Base-by-base conservation (phyloP, 495 filamentous ascomycete species). In the Penicillium simplicissimum region DNA sequence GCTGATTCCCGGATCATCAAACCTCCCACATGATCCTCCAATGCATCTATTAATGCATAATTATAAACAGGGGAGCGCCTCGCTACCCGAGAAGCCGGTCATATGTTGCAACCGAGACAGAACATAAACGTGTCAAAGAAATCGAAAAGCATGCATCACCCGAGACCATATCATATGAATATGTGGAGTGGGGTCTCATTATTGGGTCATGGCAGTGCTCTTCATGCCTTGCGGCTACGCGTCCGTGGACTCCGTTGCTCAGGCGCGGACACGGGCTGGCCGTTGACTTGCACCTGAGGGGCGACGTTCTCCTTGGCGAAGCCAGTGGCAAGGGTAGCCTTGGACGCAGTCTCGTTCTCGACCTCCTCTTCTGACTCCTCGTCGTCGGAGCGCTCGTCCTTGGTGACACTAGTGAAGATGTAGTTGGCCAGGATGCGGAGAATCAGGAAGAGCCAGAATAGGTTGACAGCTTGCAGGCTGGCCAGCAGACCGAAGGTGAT, bases 381-480 rank as follows among this genome's bases (percentile, higher is more conserved):
- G 54, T 87, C 79, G n/a, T 88, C 85, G 56, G 86, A 88, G 62
- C 85, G 72, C 53, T 82, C 81, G 59, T 88, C 85, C 59, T 83
- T 76, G 8, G 66, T 68, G 21, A 80, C 74, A 48, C 75, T 80
- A 64, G 68, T 76, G 64, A 85, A 79, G 40, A 85, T 67, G 60
- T 85, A 85, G 63, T 83, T 84, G 65, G 79, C 76, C 43, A 90
- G 83, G 60, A 96, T 90, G 65, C 88, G 85, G 33, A 92, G 70
- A 61, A 96, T 94, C 72, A 89, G 84, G 74, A 85, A 94, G 23
- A 96, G 77, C 92, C 92, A 96, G 78, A 96, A 93, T 52, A 96
- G 70, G 67, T 96, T 96, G 37, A 96, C 81, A 6, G 85, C 85
- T 74, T 96, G 92, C 59, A 96, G 75, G 70, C 82, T 83, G 47